A percentile compares a stretch with the other conserved stretches of the same genome.
phyloP scores from a whole-genome alignment of 2,329 filamentous ascomycete species.

The Passalora sequoiae region DNA sequence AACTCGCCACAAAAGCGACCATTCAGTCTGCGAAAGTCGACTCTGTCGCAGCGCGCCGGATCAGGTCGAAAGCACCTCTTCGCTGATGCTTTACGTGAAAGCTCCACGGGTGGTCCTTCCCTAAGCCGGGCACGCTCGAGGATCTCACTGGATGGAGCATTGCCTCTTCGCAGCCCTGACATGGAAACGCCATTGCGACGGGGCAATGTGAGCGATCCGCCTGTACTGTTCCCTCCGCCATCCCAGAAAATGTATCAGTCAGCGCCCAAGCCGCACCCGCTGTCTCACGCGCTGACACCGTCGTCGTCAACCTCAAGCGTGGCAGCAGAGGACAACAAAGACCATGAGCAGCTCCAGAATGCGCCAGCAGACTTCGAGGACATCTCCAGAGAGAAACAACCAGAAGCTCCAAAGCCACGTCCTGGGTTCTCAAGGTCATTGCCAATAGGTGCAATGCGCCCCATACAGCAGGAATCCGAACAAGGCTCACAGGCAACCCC shows the following conservation, averaged over 20 bases:
- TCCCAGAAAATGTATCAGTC: slow-evolving; percentile 33
- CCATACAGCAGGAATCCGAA: slow-evolving; percentile 34
- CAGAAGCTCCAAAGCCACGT: slow-evolving; percentile 42
- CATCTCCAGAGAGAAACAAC: neutral
- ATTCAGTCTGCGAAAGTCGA: slow-evolving; percentile 66
- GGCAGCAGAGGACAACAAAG: slow-evolving; percentile 54
- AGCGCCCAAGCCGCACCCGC: slow-evolving; percentile 61
- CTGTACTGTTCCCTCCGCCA: slow-evolving; percentile 34
- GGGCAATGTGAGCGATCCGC: slow-evolving; percentile 61
- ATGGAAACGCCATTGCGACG: slow-evolving; percentile 54
- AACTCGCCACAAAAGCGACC: slow-evolving; percentile 33
- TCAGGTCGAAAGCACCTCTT: slow-evolving; percentile 37
- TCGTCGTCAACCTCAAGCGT: slow-evolving; percentile 79
- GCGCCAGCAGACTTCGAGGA: slow-evolving; percentile 3
- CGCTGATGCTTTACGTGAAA: slow-evolving; percentile 32
- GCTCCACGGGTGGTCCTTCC: slow-evolving; percentile 26
- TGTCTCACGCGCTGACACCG: slow-evolving; percentile 80
- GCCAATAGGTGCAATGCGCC: slow-evolving; percentile 60
- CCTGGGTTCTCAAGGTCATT: slow-evolving; percentile 69
- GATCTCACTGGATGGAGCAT: slow-evolving; percentile 72
- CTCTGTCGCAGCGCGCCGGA: slow-evolving; percentile 74
- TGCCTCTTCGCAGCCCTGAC: slow-evolving; percentile 62
- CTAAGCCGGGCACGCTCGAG: slow-evolving; percentile 50
- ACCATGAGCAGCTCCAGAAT: slow-evolving; percentile 35
- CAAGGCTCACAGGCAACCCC: slow-evolving; percentile 64